These are phyloP conservation scores for Sutorius australiensis DNA, from an alignment of 768 basidiomycete species.

Conservation along the genomic window DNA sequence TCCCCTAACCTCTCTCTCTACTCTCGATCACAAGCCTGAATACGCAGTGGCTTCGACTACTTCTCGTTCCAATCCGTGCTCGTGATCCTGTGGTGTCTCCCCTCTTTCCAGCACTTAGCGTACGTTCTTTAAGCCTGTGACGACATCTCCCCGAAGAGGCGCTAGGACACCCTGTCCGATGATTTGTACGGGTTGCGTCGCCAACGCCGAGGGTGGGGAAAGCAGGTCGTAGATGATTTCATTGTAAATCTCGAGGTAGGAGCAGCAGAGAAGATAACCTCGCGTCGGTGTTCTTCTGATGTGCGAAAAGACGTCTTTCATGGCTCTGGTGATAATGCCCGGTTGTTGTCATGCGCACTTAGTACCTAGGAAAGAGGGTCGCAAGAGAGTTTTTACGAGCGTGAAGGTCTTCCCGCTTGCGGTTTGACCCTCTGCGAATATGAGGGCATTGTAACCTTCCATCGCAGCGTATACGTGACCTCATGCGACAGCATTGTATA, in stretches of 20 bases:
- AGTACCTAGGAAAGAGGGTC: constrained; percentile 34
- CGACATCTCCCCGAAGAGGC: constrained; percentile 86
- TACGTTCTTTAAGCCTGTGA: constrained; percentile 86
- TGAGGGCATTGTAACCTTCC: constrained; percentile 94
- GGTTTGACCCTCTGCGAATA: constrained; percentile 95
- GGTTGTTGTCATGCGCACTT: constrained; percentile 53
- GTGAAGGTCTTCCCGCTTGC: constrained; percentile 75
- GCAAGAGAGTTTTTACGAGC: constrained; percentile 34
- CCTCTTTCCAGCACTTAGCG: constrained; percentile 82
- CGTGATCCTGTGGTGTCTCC: constrained; percentile 82
- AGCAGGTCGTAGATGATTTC: constrained; percentile 85
- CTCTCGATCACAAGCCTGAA: constrained; percentile 93
- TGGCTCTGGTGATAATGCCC: constrained; percentile 90
- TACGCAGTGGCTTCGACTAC: constrained; percentile 91
- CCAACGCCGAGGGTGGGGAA: constrained; percentile 57
- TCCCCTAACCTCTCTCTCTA: constrained; percentile 60
- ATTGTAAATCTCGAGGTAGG: constrained; percentile 98
- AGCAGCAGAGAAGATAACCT: constrained; percentile 92
- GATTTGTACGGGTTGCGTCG: constrained; percentile 62
- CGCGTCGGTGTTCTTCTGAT: constrained; percentile 74
- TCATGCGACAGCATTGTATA: constrained; percentile 72
- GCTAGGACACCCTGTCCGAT: constrained; percentile 68
- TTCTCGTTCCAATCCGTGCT: constrained; percentile 99
- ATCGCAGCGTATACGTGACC: constrained; percentile 88
- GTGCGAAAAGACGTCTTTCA: constrained; percentile 86